These are phyloP conservation scores for Fraxinus americana DNA, from an alignment of 257 asterid genomes.

Conservation along the genomic window DNA sequence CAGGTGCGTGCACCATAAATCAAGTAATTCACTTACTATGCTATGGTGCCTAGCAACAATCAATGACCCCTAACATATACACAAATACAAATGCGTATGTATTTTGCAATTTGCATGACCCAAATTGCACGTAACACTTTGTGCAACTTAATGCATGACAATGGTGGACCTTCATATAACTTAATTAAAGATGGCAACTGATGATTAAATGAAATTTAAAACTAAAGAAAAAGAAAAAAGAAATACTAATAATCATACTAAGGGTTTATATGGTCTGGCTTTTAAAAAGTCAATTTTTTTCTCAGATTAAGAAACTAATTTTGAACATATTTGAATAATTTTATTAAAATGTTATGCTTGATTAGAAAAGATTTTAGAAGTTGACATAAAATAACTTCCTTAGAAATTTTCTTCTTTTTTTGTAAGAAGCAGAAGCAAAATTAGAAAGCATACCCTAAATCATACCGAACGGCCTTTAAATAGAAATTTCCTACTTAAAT, in stretches of 20 bases:
- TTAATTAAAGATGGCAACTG: not conserved
- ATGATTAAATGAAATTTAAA: not conserved
- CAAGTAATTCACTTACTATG: not conserved
- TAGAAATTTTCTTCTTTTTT: no score
- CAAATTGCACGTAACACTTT: not conserved
- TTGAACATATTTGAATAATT: no score
- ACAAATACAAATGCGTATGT: no score
- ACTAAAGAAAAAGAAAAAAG: not conserved
- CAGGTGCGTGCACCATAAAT: not conserved
- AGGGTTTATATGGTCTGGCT: no score
- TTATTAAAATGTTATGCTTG: no score
- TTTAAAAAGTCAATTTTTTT: no score
- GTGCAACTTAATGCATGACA: not conserved
- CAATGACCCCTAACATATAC: not conserved
- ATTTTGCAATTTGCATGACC: not conserved
- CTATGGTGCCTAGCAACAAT: not conserved
- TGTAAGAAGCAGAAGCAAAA: no score
- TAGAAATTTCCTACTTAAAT: not conserved
- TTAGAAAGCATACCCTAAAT: not conserved
- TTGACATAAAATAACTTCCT: no score
- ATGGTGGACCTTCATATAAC: not conserved
- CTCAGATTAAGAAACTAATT: no score
- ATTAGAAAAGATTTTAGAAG: no score
- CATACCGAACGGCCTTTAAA: no score
- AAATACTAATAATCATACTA: not conserved